Percentiles rank a stretch among this genome's conserved stretches.
Conservation (phyloP, 2,329 filamentous ascomycete species). For the Fusarium sp. region DNA sequence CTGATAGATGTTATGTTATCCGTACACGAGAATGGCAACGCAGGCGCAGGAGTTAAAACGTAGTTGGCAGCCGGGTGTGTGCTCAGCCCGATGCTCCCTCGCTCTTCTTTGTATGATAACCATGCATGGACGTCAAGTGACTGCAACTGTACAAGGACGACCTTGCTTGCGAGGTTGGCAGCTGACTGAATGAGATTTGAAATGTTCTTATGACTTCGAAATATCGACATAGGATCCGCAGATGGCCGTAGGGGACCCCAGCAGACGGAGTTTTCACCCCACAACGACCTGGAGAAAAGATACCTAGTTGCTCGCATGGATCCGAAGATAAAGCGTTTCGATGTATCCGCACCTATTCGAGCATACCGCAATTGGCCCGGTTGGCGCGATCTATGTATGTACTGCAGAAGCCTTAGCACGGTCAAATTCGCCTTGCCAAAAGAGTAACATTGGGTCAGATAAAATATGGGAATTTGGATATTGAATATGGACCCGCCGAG, state of each 20-base stretch:
- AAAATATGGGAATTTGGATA: constrained; percentile 32
- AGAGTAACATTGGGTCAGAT: constrained; percentile 13
- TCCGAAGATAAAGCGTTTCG: constrained; percentile 25
- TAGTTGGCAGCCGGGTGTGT: neutral
- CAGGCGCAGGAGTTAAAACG: constrained; percentile 1
- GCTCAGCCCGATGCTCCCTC: neutral
- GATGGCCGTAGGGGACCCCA: constrained; percentile 22
- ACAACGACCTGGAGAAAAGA: neutral
- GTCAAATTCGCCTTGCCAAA: constrained; percentile 16
- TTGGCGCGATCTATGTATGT: constrained; percentile 31
- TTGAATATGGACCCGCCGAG: constrained; percentile 37
- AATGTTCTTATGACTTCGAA: constrained; percentile 34
- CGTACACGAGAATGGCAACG: constrained; percentile 6
- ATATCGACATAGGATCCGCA: constrained; percentile 25
- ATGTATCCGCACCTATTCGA: constrained; percentile 16
- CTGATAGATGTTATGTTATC: neutral
- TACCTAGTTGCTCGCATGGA: constrained; percentile 10
- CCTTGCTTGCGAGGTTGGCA: constrained; percentile 15
- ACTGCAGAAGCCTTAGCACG: constrained; percentile 19
- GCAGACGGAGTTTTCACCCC: constrained; percentile 27
- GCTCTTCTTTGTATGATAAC: neutral
- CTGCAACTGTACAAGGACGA: neutral
- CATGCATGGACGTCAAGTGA: neutral
- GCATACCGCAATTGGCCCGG: constrained; percentile 40
- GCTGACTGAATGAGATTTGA: constrained; percentile 32